A percentile compares a stretch with the other conserved stretches of the same genome.
Evolutionary conservation across 2,329 filamentous ascomycete species (phyloP).

Genomic region (Capronia coronata): DNA sequence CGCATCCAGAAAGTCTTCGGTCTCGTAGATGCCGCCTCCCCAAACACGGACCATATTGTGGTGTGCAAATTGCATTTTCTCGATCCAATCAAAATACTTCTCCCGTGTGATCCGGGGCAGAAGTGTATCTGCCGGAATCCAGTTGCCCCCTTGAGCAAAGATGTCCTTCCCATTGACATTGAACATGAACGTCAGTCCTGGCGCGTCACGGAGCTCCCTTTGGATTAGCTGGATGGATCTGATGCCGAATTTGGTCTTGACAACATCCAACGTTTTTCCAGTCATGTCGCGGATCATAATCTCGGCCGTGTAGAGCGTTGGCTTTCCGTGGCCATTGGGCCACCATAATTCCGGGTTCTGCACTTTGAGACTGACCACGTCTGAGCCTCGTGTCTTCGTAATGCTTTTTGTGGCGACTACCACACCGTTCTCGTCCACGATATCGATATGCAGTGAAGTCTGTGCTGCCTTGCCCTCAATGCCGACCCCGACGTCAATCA

Average conservation of each 20-base stretch:
- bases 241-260: conserved; percentile 46
- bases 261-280: conserved; percentile 36
- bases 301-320: conserved; percentile 53
- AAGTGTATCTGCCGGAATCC: conserved; percentile 60
- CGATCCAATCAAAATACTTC: conserved; percentile 37
- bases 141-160: conserved; percentile 61
- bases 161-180: conserved; percentile 59
- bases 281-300: conserved; percentile 41
- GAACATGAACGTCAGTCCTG: conserved; percentile 60
- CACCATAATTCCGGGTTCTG: too few relatives aligned
- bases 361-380: too few relatives aligned
- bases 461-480: too few relatives aligned
- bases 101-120: conserved; percentile 49
- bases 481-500: too few relatives aligned
- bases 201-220: conserved; percentile 41
- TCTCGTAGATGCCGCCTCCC: conserved; percentile 74
- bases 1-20: conserved; percentile 64
- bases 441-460: too few relatives aligned
- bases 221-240: conserved; percentile 44
- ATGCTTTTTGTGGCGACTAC: too few relatives aligned
- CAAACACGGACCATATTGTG: conserved; percentile 47
- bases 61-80: too few relatives aligned
- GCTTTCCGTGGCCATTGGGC: conserved; percentile 53
- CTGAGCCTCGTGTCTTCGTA: too few relatives aligned
- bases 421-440: too few relatives aligned